Conservation (phyloP, 2,329 filamentous ascomycete genomes). For the Onygenales sp. region DNA sequence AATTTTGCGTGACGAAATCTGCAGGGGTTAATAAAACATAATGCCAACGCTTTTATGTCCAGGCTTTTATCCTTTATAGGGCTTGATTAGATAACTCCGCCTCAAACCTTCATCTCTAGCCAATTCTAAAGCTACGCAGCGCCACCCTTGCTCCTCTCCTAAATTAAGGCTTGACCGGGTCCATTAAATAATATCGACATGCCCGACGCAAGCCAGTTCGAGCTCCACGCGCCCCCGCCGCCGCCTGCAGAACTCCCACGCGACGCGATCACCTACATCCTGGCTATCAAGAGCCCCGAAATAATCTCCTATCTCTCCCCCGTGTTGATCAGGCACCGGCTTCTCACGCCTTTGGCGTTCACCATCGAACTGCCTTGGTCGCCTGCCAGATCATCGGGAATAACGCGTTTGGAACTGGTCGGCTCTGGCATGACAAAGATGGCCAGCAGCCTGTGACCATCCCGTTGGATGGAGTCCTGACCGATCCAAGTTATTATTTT, state of each 20-base stretch:
- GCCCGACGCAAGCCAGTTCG: background rate
- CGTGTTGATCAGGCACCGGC: background rate
- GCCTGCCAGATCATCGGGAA: background rate
- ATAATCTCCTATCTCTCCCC: background rate
- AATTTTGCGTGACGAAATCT: too few relatives aligned
- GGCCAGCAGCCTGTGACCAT: background rate
- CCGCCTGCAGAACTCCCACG: background rate
- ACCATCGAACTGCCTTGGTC: background rate
- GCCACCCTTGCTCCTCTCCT: too few relatives aligned
- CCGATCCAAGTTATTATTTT: background rate
- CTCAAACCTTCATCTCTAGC: too few relatives aligned
- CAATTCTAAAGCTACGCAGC: too few relatives aligned
- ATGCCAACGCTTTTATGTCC: too few relatives aligned
- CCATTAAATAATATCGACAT: background rate
- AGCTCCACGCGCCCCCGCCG: background rate
- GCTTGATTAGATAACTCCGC: too few relatives aligned
- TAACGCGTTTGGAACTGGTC: background rate
- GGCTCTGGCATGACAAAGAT: background rate
- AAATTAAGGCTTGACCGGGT: too few relatives aligned
- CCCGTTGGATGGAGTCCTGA: background rate
- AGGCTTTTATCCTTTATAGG: too few relatives aligned
- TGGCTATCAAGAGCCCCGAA: background rate
- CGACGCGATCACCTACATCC: background rate
- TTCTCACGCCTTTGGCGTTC: background rate
- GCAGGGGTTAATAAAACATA: too few relatives aligned